Base-by-base conservation (phyloP, 169 alveolate species). In the Plasmodium vivax region DNA sequence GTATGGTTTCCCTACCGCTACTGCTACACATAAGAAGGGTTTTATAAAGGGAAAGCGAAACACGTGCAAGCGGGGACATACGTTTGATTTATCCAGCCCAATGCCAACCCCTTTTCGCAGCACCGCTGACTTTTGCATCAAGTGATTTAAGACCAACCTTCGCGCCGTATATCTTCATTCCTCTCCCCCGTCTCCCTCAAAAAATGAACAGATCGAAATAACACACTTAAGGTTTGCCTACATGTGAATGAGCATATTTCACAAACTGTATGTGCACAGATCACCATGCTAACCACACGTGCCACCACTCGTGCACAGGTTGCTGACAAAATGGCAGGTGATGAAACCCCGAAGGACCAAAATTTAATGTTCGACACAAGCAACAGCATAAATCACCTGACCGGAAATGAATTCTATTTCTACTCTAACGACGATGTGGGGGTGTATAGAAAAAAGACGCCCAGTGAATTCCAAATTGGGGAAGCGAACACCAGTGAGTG, bases 321-420 rank as follows among this genome's bases (percentile, higher is more conserved):
- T 56, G 2, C 27, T 16, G 47, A 75, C 45, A 85, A n/a, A 27
- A 90, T 80, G 90, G 94, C 81, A 14, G 72, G 72, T 79, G 75
- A 90, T 43, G 84, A 80, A 90, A 71, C 2, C 30, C 68, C 45
- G 68, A 43, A 90, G 54, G 82, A 90, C n/a, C 72, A 80, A n/a
- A 43, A 62, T 80, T 62, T 58, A 32, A 9, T 90, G 71, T 90
- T 72, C 34, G 94, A 90, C 84, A 80, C 77, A 38, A 79, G 14
- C 30, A 77, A 27, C 71, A 90, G 94, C 74, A 80, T 90, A 90
- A 90, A 90, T 79, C 82, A 74, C 51, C 94, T 90, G 32, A 90
- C 94, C 71, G 94, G 94, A 8, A 80, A 90, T 45, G 94, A 90
- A 90, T 34, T 90, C 72, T 90, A 90, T 68, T 90, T 90, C 73